phyloP scores from a whole-genome alignment of 768 basidiomycete genomes.

The Hygrophoropsis aurantiaca region DNA sequence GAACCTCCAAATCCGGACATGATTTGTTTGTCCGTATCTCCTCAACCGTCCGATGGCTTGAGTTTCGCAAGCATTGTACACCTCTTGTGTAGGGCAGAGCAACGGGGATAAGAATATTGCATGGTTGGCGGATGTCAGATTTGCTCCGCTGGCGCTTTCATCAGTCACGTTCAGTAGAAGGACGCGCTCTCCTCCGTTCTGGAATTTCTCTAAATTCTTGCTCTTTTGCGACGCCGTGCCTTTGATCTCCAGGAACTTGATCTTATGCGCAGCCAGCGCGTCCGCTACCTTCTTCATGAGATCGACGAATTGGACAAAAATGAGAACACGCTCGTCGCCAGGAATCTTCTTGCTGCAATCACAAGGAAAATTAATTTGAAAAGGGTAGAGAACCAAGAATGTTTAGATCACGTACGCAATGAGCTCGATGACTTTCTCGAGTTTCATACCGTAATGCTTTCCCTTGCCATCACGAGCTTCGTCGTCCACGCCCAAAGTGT shows the following conservation, averaged over 20 bases:
- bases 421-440: constrained; percentile 73
- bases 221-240: constrained; percentile 77
- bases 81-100: constrained; percentile 76
- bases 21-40: constrained; percentile 80
- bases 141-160: constrained; percentile 92
- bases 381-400: background rate
- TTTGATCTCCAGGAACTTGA: constrained; percentile 79
- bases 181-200: constrained; percentile 77
- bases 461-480: constrained; percentile 68
- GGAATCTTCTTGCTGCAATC: constrained; percentile 61
- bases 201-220: constrained; percentile 83
- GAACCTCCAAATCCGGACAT: constrained; percentile 81
- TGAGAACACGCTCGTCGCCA: constrained; percentile 76
- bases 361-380: background rate
- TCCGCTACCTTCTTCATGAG: constrained; percentile 89
- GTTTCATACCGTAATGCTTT: constrained; percentile 79
- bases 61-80: constrained; percentile 81
- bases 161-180: constrained; percentile 91
- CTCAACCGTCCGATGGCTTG: constrained; percentile 83
- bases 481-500: constrained; percentile 80
- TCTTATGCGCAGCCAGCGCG: constrained; percentile 68
- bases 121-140: constrained; percentile 91
- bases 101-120: constrained; percentile 94
- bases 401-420: constrained; percentile 57
- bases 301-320: constrained; percentile 97